Evolutionary conservation across 164 flowering plant species (phyloP), one percentile per base, ranked within the genome.

Genomic region (Tinospora cordifolia): DNA sequence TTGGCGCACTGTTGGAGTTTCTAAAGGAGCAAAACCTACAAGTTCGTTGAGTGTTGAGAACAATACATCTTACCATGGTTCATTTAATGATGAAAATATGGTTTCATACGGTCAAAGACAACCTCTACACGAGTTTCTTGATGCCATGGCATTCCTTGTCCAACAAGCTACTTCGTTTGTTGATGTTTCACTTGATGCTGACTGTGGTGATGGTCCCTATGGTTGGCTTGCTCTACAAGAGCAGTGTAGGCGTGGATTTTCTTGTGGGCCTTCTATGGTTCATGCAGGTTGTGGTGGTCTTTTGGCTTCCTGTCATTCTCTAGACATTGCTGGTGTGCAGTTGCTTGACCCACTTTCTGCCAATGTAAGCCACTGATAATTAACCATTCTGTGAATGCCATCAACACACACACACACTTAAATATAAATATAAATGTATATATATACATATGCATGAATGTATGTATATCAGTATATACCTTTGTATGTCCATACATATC

Each of bases 251-350:
- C 98, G 89, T 68, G 97, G 90, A 71, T 88, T 95, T 79, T 86
- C 86, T 60, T 95, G 99, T 81, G 97, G 99, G 39, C 99, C 99
- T 22, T 87, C 89, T 62, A 83, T 82, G 88, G 90, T 87, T 26
- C 99, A 95, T 90, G 98, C 97, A 47, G 99, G 98, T 59, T 95
- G 99, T 80, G 99, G 99, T n/a, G 99, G 99, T 22, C 71, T 84
- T 76, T 79, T 95, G 75, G 87, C 99, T 75, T 79, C 97, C 70
- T 84, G 91, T 69, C 99, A 95, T 87, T 85, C 91, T 36, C 74
- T 92, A 78, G 99, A 95, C 76, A 86, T 87, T 82, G 92, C 99
- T 77, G 99, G 99, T 34, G 81, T 88, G 63, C 90, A 89, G 84
- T 81, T 95, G 63, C 84, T 81, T 47, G 97, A 95, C 85, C 97